A percentile compares a stretch with the other conserved stretches of the same genome.
These are phyloP conservation scores for Tephrocybe sp. DNA, from an alignment of 768 basidiomycete genomes.

Conservation along the genomic window DNA sequence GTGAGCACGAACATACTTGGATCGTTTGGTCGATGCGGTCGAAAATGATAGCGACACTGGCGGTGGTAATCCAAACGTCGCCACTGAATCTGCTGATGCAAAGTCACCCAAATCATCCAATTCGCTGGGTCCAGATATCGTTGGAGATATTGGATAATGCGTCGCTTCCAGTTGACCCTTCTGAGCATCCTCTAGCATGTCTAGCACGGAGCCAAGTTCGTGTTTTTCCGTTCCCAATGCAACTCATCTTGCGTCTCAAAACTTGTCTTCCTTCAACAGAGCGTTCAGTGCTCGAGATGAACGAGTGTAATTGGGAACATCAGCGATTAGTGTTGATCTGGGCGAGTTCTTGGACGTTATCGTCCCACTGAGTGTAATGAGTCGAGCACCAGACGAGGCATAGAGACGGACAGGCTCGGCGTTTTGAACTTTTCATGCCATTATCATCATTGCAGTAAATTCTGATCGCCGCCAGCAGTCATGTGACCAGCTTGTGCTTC, in stretches of 20 bases:
- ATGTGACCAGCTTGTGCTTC: constrained; percentile 8
- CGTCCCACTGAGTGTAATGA: constrained; percentile 21
- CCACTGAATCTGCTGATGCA: constrained; percentile 11
- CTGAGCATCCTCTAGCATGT: constrained; percentile 58
- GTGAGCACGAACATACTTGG: constrained; percentile 65
- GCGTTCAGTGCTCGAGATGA: constrained; percentile 60
- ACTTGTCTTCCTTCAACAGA: constrained; percentile 63
- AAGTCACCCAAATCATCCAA: constrained; percentile 19
- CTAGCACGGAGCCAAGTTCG: constrained; percentile 39
- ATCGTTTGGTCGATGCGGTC: constrained; percentile 25
- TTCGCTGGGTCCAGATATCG: constrained; percentile 10
- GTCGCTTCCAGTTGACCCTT: constrained; percentile 75
- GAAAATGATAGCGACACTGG: constrained; percentile 14
- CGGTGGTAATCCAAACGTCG: constrained; percentile 16
- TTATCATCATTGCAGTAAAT: constrained; percentile 3
- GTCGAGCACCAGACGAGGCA: constrained; percentile 28
- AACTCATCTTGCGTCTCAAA: constrained; percentile 78
- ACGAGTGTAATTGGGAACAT: constrained; percentile 73
- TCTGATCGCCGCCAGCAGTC: constrained; percentile 11
- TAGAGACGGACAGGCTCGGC: constrained; percentile 67
- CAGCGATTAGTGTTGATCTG: constrained; percentile 52
- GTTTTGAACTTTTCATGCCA: constrained; percentile 84
- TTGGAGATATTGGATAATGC: constrained; percentile 6
- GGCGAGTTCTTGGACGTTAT: constrained; percentile 16
- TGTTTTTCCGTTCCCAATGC: constrained; percentile 47